Evolutionary conservation across 2,329 filamentous ascomycete genomes (phyloP).

Genomic region (Aspergillus melleus): DNA sequence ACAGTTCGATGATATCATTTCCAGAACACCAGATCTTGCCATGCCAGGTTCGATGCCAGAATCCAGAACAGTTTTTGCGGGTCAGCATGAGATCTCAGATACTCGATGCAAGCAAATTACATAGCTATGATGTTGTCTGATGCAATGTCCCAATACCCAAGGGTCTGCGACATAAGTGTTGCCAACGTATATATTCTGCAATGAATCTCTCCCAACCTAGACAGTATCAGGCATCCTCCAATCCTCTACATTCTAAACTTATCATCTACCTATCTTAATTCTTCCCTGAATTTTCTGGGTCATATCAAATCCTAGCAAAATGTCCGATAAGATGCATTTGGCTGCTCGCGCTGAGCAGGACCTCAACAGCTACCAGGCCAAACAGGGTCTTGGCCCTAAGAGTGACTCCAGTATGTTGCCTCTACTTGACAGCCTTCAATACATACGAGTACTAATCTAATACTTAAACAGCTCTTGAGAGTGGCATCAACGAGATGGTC

Average conservation of each 20-base stretch:
- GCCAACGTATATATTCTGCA: not conserved
- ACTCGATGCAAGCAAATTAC: conserved; percentile 5
- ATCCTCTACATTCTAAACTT: not conserved
- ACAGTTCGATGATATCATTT: not conserved
- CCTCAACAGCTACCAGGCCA: conserved; percentile 42
- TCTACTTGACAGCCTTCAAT: not conserved
- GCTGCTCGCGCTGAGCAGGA: conserved; percentile 40
- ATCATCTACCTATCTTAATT: not conserved
- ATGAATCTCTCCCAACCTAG: not conserved
- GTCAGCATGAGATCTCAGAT: not conserved
- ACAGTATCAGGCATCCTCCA: not conserved
- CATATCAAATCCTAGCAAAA: not conserved
- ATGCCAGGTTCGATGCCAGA: not conserved
- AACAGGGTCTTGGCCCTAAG: conserved; percentile 38
- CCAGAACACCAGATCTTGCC: not conserved
- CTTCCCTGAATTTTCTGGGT: not conserved
- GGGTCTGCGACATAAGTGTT: not conserved
- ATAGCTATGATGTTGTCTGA: conserved; percentile 37
- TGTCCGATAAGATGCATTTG: conserved; percentile 25
- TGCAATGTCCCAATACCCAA: conserved; percentile 21
- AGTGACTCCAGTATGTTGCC: conserved; percentile 40
- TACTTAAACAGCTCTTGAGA: conserved; percentile 34
- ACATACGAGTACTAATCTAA: not conserved
- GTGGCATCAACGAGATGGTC: conserved; percentile 42
- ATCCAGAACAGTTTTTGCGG: not conserved